Evolutionary conservation across 2,329 filamentous ascomycete genomes (phyloP).

Genomic region (Epichloe gansuensis): DNA sequence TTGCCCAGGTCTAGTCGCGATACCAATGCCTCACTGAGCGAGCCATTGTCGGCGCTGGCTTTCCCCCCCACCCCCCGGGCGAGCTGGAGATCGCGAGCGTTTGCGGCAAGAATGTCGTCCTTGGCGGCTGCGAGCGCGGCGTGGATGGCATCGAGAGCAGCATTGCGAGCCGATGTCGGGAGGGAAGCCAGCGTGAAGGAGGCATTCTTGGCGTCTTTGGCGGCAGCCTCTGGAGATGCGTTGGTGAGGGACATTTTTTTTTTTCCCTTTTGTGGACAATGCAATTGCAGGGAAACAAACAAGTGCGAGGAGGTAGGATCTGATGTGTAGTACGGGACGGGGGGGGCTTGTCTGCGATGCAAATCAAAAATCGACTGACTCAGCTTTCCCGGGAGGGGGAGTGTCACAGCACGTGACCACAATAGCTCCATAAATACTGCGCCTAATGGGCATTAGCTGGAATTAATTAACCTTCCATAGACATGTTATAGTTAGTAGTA

Average conservation of each 20-base stretch:
- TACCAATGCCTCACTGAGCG: slow-evolving; percentile 68
- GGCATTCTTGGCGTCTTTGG: slow-evolving; percentile 63
- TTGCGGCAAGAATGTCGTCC: slow-evolving; percentile 71
- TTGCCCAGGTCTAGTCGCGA: slow-evolving; percentile 78
- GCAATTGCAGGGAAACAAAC: too few species aligned
- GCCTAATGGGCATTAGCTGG: too few species aligned
- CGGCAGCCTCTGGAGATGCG: slow-evolving; percentile 65
- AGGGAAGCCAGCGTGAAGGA: slow-evolving; percentile 76
- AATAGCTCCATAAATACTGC: too few species aligned
- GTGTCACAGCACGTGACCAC: too few species aligned
- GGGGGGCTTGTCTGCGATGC: too few species aligned
- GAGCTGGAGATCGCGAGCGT: slow-evolving; percentile 65
- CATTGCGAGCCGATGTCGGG: slow-evolving; percentile 62
- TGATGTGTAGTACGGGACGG: too few species aligned
- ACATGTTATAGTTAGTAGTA: too few species aligned
- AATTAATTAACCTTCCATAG: too few species aligned
- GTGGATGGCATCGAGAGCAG: slow-evolving; percentile 73
- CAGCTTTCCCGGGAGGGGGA: too few species aligned
- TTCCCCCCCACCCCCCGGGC: slow-evolving; percentile 38
- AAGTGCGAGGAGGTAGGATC: too few species aligned
- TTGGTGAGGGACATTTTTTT: slow-evolving; percentile 74
- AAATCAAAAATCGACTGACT: too few species aligned
- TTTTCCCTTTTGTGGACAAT: too few species aligned
- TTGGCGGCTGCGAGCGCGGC: slow-evolving; percentile 56
- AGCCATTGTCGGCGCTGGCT: slow-evolving; percentile 56